These are phyloP conservation scores for Carallia brachiata DNA, from an alignment of 345 rosid genomes.

Conservation along the genomic window DNA sequence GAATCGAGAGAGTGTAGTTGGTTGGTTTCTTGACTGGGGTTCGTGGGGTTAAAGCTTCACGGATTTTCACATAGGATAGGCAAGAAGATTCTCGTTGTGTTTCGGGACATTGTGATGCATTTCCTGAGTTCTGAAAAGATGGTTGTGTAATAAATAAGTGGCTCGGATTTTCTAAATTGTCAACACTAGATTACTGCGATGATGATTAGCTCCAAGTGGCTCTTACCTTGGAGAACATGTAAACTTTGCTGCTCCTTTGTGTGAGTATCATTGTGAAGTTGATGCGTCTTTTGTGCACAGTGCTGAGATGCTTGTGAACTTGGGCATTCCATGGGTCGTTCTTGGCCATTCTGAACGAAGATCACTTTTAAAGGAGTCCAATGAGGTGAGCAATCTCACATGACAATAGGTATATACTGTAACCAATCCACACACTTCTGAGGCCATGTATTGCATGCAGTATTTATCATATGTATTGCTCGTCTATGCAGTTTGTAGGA, in stretches of 20 bases:
- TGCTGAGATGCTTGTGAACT: constrained; percentile 65
- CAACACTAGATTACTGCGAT: neutral
- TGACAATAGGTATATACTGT: neutral
- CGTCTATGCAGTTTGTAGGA: constrained; percentile 52
- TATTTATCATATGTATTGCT: neutral
- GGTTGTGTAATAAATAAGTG: neutral
- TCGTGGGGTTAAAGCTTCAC: neutral
- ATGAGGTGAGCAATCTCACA: constrained; percentile 34
- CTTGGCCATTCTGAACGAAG: constrained; percentile 66
- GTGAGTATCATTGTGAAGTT: neutral
- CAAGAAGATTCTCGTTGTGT: neutral
- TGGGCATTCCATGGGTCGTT: constrained; percentile 62
- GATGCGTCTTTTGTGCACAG: constrained; percentile 19
- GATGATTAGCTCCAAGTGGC: neutral
- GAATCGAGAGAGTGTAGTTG: no score
- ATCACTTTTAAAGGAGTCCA: constrained; percentile 48
- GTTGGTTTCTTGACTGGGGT: no score
- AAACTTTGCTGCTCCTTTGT: neutral
- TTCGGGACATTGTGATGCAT: neutral
- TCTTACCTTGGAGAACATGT: neutral
- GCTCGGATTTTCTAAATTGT: neutral
- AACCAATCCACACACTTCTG: neutral
- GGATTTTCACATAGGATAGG: neutral
- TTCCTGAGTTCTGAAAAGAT: neutral
- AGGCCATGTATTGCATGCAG: neutral